Conservation (phyloP, 495 filamentous ascomycete species). For the Aspergillus avenaceus region DNA sequence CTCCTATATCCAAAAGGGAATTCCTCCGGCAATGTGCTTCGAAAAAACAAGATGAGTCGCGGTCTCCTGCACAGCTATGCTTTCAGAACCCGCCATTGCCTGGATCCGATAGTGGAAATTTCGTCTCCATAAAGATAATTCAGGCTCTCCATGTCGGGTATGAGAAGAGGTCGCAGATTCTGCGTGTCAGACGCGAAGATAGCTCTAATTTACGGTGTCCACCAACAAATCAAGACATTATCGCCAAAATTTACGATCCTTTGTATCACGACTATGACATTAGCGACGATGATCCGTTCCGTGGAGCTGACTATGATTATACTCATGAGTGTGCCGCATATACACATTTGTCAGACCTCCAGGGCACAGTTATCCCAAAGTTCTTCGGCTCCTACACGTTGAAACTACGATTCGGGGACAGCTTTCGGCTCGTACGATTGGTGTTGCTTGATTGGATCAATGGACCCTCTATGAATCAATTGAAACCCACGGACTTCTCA, state of each 20-base stretch:
- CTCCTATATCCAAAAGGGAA: background rate
- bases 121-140: background rate
- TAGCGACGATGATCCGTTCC: conserved; percentile 20
- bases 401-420: conserved; percentile 11
- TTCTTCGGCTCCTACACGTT: conserved; percentile 24
- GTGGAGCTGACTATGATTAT: conserved; percentile 22
- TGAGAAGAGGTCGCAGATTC: background rate
- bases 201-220: background rate
- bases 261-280: conserved; percentile 24
- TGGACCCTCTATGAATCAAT: conserved; percentile 16
- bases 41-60: background rate
- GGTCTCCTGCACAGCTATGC: conserved; percentile 2
- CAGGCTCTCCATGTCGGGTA: background rate
- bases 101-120: background rate
- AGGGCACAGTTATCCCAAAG: conserved; percentile 15
- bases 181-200: background rate
- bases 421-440: conserved; percentile 19
- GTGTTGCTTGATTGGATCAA: conserved; percentile 21
- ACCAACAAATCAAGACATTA: conserved; percentile 7
- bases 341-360: conserved; percentile 10
- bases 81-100: conserved; percentile 3
- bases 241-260: conserved; percentile 30
- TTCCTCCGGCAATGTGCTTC: background rate
- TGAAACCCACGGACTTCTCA: conserved; percentile 10
- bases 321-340: conserved; percentile 25